Evolutionary conservation across 2,329 filamentous ascomycete genomes (phyloP).

Genomic region (Botryosphaeria dothidea): DNA sequence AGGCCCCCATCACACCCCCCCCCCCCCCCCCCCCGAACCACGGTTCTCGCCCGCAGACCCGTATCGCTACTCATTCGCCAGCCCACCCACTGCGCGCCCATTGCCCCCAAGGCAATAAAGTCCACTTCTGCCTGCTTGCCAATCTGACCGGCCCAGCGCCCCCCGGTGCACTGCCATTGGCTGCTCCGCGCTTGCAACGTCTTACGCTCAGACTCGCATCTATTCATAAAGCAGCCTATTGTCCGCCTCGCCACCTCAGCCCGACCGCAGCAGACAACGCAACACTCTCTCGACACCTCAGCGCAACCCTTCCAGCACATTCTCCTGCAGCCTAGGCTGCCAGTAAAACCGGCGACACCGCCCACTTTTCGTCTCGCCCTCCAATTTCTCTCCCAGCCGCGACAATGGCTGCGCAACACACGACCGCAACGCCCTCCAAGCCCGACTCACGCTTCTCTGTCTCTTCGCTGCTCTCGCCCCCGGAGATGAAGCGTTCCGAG

Average conservation of each 20-base stretch:
- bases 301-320: conserved; percentile 18
- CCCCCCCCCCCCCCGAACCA: background rate
- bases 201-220: conserved; percentile 18
- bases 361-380: background rate
- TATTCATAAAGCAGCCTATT: conserved; percentile 19
- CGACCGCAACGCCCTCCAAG: conserved; percentile 6
- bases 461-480: conserved; percentile 39
- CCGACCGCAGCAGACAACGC: conserved; percentile 19
- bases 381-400: conserved; percentile 1
- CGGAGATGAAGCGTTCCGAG: conserved; percentile 42
- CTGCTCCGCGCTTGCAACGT: conserved; percentile 15
- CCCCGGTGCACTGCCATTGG: conserved; percentile 17
- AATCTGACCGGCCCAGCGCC: conserved; percentile 15
- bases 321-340: conserved; percentile 15
- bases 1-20: background rate
- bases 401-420: conserved; percentile 16
- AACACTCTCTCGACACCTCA: conserved; percentile 15
- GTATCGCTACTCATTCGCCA: background rate
- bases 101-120: background rate
- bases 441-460: conserved; percentile 12
- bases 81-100: background rate
- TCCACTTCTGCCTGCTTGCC: conserved; percentile 16
- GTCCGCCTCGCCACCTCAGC: conserved; percentile 20
- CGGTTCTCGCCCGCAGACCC: background rate
- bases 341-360: conserved; percentile 2